Conservation (phyloP, 164 flowering plant genomes). For the Umbilicus rupestris region DNA sequence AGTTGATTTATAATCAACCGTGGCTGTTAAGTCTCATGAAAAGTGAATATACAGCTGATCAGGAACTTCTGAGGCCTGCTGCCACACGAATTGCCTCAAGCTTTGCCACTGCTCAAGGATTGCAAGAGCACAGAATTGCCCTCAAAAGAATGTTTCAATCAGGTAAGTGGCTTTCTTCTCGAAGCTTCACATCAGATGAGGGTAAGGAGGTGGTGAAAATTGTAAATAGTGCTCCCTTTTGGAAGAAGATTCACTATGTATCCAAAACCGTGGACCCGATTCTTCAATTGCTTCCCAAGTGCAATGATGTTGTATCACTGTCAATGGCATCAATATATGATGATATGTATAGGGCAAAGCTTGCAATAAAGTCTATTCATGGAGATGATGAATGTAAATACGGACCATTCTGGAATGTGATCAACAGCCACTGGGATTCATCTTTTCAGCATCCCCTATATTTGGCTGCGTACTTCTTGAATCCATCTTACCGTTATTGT, state of each 20-base stretch:
- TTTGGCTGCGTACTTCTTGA: slow-evolving; percentile 74
- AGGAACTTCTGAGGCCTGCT: slow-evolving; percentile 61
- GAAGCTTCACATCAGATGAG: slow-evolving; percentile 43
- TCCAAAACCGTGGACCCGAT: slow-evolving; percentile 57
- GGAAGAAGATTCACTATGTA: slow-evolving; percentile 70
- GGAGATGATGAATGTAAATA: slow-evolving; percentile 61
- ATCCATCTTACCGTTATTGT: slow-evolving; percentile 67
- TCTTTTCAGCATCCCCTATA: slow-evolving; percentile 63
- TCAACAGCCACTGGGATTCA: slow-evolving; percentile 53
- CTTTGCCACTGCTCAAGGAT: slow-evolving; percentile 43
- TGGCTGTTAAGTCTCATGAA: slow-evolving; percentile 65
- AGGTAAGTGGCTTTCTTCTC: slow-evolving; percentile 59
- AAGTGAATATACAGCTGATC: slow-evolving; percentile 53
- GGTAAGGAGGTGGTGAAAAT: slow-evolving; percentile 71
- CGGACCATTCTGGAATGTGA: slow-evolving; percentile 57
- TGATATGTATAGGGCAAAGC: slow-evolving; percentile 62
- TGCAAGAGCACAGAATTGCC: slow-evolving; percentile 43
- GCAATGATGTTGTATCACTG: slow-evolving; percentile 34
- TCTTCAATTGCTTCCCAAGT: slow-evolving; percentile 47
- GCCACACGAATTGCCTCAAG: slow-evolving; percentile 43
- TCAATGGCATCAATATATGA: slow-evolving; percentile 57
- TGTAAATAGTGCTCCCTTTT: slow-evolving; percentile 51
- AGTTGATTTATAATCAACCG: slow-evolving; percentile 56
- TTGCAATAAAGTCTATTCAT: slow-evolving; percentile 50
- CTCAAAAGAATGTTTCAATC: slow-evolving; percentile 74